phyloP scores from a whole-genome alignment of 23 red algal genomes.

The Rhodosorus marinus region DNA sequence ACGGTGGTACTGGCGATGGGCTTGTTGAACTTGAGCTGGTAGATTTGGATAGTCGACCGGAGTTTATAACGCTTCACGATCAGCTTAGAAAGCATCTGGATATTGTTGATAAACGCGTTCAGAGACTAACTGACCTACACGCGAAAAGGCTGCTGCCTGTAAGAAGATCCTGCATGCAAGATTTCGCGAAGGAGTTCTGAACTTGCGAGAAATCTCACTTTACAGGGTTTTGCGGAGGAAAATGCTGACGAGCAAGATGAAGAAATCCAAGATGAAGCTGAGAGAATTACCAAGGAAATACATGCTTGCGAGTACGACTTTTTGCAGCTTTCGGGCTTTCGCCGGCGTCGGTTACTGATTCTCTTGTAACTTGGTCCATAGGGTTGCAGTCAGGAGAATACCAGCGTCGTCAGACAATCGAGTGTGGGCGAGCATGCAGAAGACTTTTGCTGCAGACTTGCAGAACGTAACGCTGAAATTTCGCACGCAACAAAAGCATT shows the following conservation, averaged over 20 bases:
- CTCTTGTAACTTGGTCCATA: not conserved
- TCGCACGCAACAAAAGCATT: conserved; percentile 50
- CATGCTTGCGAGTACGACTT: conserved; percentile 4
- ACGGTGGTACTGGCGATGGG: no score
- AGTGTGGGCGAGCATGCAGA: conserved; percentile 52
- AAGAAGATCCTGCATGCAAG: no score
- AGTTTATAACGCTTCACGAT: no score
- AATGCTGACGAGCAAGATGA: conserved; percentile 21
- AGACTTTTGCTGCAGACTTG: conserved; percentile 38
- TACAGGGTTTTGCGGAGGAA: conserved; percentile 40
- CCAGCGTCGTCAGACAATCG: no score
- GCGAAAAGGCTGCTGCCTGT: no score
- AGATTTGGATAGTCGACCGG: no score
- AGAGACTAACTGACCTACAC: no score
- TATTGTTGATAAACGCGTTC: no score
- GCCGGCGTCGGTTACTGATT: conserved; percentile 7
- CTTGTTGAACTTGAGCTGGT: no score
- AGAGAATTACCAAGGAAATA: conserved; percentile 30
- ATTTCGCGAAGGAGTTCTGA: no score
- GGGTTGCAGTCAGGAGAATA: not conserved
- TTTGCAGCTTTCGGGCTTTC: not conserved
- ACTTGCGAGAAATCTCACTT: no score
- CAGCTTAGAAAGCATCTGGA: no score
- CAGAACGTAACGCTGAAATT: conserved; percentile 48
- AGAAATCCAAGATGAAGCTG: conserved; percentile 35